phyloP scores from a whole-genome alignment of 257 asterid species.

The Scutellaria galericulata region DNA sequence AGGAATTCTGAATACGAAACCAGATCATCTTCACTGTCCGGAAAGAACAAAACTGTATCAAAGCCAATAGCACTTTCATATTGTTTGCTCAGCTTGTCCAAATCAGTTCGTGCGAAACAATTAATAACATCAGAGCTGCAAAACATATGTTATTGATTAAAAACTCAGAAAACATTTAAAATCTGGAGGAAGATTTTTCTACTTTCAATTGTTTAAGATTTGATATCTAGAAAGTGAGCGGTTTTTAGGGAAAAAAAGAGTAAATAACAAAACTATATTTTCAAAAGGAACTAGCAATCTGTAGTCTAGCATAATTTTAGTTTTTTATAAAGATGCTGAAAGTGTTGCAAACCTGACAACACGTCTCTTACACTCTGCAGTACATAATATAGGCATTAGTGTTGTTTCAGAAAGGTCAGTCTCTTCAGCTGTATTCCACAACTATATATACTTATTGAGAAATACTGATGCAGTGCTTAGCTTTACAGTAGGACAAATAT shows the following conservation, averaged over 20 bases:
- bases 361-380: not conserved
- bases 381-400: not conserved
- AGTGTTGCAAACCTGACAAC: not conserved
- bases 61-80: conserved; percentile 75
- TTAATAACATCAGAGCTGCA: conserved; percentile 75
- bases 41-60: conserved; percentile 65
- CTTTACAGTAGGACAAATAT: not conserved
- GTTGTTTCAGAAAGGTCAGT: not conserved
- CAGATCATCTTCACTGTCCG: conserved; percentile 79
- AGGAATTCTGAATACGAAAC: conserved; percentile 74
- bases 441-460: not conserved
- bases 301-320: not conserved
- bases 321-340: not conserved
- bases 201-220: not conserved
- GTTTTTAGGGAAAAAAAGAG: not conserved
- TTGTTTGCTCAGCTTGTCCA: conserved; percentile 70
- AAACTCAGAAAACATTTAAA: not conserved
- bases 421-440: not conserved
- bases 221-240: not conserved
- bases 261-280: not conserved
- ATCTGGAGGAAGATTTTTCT: not conserved
- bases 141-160: not conserved
- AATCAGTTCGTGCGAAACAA: conserved; percentile 73
- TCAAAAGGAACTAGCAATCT: not conserved
- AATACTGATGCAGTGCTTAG: not conserved